Evolutionary conservation across 225 moss, liverwort and hornwort genomes (phyloP).

Genomic region (Ulota crispa): DNA sequence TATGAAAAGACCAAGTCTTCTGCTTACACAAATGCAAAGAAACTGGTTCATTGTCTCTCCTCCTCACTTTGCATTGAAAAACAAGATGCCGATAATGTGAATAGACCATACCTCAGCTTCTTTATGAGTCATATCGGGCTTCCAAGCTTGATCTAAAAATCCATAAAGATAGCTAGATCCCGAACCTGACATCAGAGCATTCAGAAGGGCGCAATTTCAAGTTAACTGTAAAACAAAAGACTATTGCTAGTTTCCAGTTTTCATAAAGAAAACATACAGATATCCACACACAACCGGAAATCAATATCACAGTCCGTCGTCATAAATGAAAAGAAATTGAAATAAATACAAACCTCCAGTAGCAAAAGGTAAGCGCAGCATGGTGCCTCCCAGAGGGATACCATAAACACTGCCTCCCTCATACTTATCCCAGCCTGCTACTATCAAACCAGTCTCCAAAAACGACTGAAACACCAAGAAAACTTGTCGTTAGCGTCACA

Average conservation of each 20-base stretch:
- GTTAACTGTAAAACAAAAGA: neutral
- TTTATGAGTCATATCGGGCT: slow-evolving; percentile 70
- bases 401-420: slow-evolving; percentile 94
- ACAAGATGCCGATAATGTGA: neutral
- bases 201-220: slow-evolving; percentile 8
- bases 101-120: slow-evolving; percentile 74
- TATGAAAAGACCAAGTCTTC: slow-evolving; percentile 1
- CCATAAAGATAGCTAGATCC: slow-evolving; percentile 98
- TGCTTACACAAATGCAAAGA: neutral
- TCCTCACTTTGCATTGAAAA: neutral
- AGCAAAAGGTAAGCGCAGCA: slow-evolving; percentile 88
- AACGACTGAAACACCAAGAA: slow-evolving; percentile 54
- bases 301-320: neutral
- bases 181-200: slow-evolving; percentile 62
- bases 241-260: neutral
- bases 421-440: slow-evolving; percentile 99
- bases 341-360: slow-evolving; percentile 72
- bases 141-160: slow-evolving; percentile 98
- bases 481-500: neutral
- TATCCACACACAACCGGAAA: slow-evolving; percentile 15
- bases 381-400: slow-evolving; percentile 90
- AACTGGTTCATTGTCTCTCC: neutral
- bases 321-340: neutral
- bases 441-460: slow-evolving; percentile 88
- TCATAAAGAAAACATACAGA: neutral